Evolutionary conservation across 1,284 basidiomycete genomes (phyloP).

Genomic region (Bjerkandera adusta): DNA sequence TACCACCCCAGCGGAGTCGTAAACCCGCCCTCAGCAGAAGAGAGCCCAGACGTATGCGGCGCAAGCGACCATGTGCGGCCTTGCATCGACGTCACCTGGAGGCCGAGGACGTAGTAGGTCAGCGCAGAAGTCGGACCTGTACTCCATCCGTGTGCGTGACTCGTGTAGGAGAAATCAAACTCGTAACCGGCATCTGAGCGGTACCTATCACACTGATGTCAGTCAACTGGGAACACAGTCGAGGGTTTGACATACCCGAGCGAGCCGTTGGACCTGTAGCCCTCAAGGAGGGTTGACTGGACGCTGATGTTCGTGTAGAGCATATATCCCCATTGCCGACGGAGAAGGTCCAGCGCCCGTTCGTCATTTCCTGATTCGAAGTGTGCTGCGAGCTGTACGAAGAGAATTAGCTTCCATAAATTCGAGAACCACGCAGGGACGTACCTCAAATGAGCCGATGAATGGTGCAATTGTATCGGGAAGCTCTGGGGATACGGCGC

Average conservation of each 20-base stretch:
- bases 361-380: conserved; percentile 45
- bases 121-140: conserved; percentile 34
- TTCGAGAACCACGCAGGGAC: neutral
- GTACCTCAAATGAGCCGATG: conserved; percentile 49
- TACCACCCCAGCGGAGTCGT: conserved; percentile 42
- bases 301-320: conserved; percentile 49
- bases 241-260: too few relatives aligned
- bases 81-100: conserved; percentile 37
- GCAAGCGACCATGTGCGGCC: conserved; percentile 40
- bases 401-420: neutral
- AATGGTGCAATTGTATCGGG: conserved; percentile 53
- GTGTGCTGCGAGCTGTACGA: conserved; percentile 44
- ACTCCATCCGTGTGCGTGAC: conserved; percentile 39
- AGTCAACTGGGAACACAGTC: too few relatives aligned
- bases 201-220: too few relatives aligned
- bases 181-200: conserved; percentile 46
- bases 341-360: conserved; percentile 45
- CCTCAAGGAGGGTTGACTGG: conserved; percentile 49
- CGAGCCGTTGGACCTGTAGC: conserved; percentile 49
- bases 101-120: conserved; percentile 43
- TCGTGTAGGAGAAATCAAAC: conserved; percentile 45
- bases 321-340: conserved; percentile 54
- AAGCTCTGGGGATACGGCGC: conserved; percentile 46
- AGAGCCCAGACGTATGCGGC: conserved; percentile 38
- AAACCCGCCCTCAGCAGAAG: conserved; percentile 39